These are phyloP conservation scores for Boletus vinaceobasis DNA, from an alignment of 768 basidiomycete genomes.

Conservation along the genomic window DNA sequence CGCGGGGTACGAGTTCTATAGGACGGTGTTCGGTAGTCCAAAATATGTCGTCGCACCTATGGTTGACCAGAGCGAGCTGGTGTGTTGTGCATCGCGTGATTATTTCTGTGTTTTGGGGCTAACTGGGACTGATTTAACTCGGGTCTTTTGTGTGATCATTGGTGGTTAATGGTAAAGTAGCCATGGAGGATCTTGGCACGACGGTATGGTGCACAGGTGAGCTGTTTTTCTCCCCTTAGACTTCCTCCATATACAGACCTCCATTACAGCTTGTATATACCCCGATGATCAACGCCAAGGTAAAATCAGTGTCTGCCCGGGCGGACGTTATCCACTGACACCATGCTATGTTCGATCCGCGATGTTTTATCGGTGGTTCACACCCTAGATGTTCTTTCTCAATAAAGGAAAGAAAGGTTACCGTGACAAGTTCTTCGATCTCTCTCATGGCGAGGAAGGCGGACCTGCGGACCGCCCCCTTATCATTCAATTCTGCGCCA, in stretches of 20 bases:
- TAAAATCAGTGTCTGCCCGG: slow-evolving; percentile 22
- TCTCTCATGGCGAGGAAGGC: slow-evolving; percentile 79
- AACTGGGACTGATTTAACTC: neutral
- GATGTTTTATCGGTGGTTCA: neutral
- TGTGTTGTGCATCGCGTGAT: slow-evolving; percentile 37
- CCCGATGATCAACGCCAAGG: slow-evolving; percentile 97
- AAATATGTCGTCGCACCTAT: slow-evolving; percentile 94
- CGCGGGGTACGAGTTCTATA: slow-evolving; percentile 81
- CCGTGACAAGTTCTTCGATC: slow-evolving; percentile 65
- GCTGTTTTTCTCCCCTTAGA: neutral
- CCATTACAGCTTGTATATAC: slow-evolving; percentile 75
- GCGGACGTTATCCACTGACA: neutral
- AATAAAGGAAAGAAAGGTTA: slow-evolving; percentile 38
- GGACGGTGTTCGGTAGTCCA: slow-evolving; percentile 73
- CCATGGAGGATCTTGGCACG: slow-evolving; percentile 87
- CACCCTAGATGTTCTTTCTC: slow-evolving; percentile 55
- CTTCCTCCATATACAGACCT: neutral
- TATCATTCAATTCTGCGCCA: slow-evolving; percentile 92
- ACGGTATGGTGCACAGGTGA: slow-evolving; percentile 76
- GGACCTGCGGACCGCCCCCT: slow-evolving; percentile 71
- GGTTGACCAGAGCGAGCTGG: slow-evolving; percentile 97
- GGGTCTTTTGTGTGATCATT: neutral
- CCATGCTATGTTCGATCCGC: neutral
- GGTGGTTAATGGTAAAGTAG: slow-evolving; percentile 39
- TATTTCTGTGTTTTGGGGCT: neutral